These are phyloP conservation scores for Penstemon eatonii DNA, from an alignment of 257 asterid species.

Conservation along the genomic window DNA sequence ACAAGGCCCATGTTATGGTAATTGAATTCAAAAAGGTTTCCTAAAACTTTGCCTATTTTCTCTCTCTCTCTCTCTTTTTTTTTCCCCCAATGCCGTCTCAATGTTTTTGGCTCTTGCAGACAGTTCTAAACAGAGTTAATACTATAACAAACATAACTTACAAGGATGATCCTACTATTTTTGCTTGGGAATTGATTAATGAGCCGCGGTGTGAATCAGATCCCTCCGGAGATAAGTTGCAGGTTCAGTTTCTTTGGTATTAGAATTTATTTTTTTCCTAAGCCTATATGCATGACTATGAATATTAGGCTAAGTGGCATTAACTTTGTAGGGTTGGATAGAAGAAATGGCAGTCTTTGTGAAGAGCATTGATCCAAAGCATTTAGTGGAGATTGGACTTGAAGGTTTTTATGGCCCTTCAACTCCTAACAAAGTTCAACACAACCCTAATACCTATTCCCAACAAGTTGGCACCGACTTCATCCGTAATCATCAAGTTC, in stretches of 20 bases:
- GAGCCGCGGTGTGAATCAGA: conserved; percentile 89
- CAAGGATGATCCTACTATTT: conserved; percentile 90
- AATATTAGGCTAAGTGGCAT: background rate
- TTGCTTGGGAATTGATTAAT: conserved; percentile 93
- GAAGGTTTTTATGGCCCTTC: conserved; percentile 97
- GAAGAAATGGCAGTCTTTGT: conserved; percentile 83
- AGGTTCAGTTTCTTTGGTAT: conserved; percentile 22
- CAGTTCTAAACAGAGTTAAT: conserved; percentile 70
- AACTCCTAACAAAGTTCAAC: conserved; percentile 65
- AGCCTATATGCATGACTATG: background rate
- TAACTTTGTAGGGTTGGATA: conserved; percentile 61
- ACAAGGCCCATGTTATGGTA: conserved; percentile 84
- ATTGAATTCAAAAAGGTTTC: background rate
- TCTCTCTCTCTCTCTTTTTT: background rate
- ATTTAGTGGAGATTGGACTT: conserved; percentile 74
- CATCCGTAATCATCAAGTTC: conserved; percentile 89
- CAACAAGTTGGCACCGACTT: conserved; percentile 95
- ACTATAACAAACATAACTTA: conserved; percentile 70
- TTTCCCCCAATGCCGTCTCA: background rate
- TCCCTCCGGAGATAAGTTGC: conserved; percentile 81
- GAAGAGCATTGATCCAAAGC: conserved; percentile 88
- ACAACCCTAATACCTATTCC: conserved; percentile 73
- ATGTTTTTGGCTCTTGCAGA: conserved; percentile 38
- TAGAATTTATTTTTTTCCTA: too few relatives aligned
- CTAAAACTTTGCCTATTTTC: background rate